A percentile compares a stretch with the other conserved stretches of the same genome.
phyloP scores from a whole-genome alignment of 495 filamentous ascomycete genomes.

The Tricharina praecox region DNA sequence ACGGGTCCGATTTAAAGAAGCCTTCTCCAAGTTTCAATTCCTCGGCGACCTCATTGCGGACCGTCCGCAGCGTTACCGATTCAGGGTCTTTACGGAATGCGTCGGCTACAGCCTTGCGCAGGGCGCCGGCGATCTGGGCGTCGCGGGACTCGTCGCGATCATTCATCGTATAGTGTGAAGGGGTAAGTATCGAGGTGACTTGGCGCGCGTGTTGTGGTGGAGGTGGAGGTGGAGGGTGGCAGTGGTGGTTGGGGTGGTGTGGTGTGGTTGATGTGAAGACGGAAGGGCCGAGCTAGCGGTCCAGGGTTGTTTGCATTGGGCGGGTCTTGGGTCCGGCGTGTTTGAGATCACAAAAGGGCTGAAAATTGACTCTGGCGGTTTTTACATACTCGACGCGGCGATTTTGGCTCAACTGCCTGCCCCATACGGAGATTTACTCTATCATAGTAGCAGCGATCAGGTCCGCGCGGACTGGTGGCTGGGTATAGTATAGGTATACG shows the following conservation, averaged over 20 bases:
- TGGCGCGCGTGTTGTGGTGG: neutral
- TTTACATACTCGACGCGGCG: no score
- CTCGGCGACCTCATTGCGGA: slow-evolving; percentile 51
- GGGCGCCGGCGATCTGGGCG: slow-evolving; percentile 15
- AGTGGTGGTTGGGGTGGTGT: neutral
- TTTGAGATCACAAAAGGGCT: no score
- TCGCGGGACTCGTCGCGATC: slow-evolving; percentile 5
- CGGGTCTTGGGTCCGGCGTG: no score
- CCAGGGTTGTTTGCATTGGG: no score
- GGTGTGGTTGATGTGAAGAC: neutral
- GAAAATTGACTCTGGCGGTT: no score
- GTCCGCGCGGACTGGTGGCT: no score
- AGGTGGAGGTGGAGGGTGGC: neutral
- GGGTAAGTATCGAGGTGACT: neutral
- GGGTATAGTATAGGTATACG: no score
- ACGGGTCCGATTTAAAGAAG: slow-evolving; percentile 45
- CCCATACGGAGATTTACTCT: no score
- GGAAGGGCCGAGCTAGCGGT: no score
- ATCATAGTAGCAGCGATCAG: no score
- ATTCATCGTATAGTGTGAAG: neutral
- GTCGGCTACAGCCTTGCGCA: slow-evolving; percentile 42
- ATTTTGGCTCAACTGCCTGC: no score
- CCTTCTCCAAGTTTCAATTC: slow-evolving; percentile 45
- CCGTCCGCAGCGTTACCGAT: slow-evolving; percentile 57
- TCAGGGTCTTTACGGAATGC: slow-evolving; percentile 44